phyloP scores from a whole-genome alignment of 2,329 filamentous ascomycete species.

The Neurospora crassa region DNA sequence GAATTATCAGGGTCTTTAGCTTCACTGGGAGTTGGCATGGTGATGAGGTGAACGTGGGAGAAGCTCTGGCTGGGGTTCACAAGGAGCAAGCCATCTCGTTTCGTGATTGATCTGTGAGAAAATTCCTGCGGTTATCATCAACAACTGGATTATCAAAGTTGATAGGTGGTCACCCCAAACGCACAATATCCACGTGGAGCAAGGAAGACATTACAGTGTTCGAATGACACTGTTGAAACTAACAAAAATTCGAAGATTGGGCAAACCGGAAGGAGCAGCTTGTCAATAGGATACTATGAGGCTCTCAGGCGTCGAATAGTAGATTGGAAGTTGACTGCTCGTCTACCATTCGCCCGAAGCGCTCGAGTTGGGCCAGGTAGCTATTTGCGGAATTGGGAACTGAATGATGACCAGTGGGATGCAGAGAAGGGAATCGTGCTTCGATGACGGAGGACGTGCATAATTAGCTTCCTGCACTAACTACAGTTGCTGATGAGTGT shows the following conservation, averaged over 20 bases:
- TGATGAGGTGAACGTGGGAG: background rate
- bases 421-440: slow-evolving; percentile 1
- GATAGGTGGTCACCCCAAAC: background rate
- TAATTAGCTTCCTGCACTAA: background rate
- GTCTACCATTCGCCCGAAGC: slow-evolving; percentile 15
- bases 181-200: background rate
- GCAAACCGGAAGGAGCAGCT: background rate
- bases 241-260: background rate
- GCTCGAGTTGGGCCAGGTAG: slow-evolving; percentile 11
- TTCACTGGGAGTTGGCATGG: background rate
- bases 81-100: background rate
- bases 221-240: background rate
- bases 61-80: background rate
- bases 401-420: background rate
- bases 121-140: background rate
- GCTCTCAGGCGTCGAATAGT: slow-evolving; percentile 13
- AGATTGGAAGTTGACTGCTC: slow-evolving; percentile 9
- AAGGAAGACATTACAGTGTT: background rate
- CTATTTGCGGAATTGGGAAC: slow-evolving; percentile 12
- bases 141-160: background rate
- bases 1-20: background rate
- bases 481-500: background rate
- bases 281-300: background rate
- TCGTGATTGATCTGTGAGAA: background rate
- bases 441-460: background rate